Conservation (phyloP, 306 rosid genomes). For the Inga oerstediana region DNA sequence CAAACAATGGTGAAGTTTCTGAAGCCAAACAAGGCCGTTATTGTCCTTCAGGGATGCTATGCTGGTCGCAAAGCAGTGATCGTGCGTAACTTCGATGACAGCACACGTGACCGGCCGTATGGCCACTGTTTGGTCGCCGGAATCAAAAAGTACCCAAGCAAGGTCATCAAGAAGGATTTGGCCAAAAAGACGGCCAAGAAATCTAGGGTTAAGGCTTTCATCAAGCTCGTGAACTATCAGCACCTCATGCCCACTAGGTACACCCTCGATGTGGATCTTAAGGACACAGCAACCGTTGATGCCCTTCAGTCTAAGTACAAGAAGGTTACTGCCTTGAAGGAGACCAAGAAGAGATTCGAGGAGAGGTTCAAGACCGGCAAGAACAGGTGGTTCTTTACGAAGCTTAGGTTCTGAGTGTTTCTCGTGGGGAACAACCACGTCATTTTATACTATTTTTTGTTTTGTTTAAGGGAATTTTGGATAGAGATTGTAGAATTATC, state of each 20-base stretch:
- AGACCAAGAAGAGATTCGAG: constrained; percentile 46
- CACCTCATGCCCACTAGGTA: constrained; percentile 52
- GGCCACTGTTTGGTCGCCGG: constrained; percentile 48
- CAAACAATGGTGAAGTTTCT: no score
- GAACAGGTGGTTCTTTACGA: constrained; percentile 54
- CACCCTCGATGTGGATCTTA: constrained; percentile 50
- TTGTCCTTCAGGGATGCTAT: constrained; percentile 46
- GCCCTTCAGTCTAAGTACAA: constrained; percentile 37
- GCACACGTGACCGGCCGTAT: constrained; percentile 43
- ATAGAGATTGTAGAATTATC: neutral
- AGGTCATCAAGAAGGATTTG: constrained; percentile 46
- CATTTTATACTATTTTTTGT: neutral
- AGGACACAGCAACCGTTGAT: constrained; percentile 27
- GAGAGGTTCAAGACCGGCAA: constrained; percentile 50
- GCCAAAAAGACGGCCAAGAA: constrained; percentile 49
- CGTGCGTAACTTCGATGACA: constrained; percentile 36
- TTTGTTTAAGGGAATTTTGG: neutral
- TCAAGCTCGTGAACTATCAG: constrained; percentile 44
- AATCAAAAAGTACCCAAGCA: constrained; percentile 38
- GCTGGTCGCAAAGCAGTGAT: constrained; percentile 49
- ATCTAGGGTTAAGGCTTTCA: constrained; percentile 46
- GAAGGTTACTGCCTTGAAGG: constrained; percentile 50
- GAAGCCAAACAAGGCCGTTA: constrained; percentile 42
- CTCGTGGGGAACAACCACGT: neutral
- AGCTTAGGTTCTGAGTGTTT: constrained; percentile 37